Evolutionary conservation across 2,329 filamentous ascomycete species (phyloP), one percentile per base, ranked within the genome.

Genomic region (Fusarium tupiense): DNA sequence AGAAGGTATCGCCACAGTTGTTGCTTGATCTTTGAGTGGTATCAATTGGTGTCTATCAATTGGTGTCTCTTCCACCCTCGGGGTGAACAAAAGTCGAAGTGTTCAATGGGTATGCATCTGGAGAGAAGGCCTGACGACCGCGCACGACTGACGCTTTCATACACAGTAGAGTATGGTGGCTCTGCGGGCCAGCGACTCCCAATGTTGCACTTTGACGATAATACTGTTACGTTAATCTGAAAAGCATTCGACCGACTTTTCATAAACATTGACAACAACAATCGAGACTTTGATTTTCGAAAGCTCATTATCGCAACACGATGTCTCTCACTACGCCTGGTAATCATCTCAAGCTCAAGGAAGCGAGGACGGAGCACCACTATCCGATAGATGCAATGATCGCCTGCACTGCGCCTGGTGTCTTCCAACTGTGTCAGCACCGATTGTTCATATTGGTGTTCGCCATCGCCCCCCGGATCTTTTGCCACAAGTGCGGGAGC

Each of bases 1-100:
- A 98, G 84, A 96, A 94, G 83, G 86, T 97, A 77, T 93, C 93
- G 20, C 93, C 94, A 63, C 94, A 97, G 83, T 84, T 98, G 79
- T 83, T 97, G 77, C 86, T 98, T 81, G 96, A 98, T 82, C 93
- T 98, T 72, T 98, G 84, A 75, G 26, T 14, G 22, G 35, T 9
- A 38, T 29, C 31, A 26, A 29, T 29, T 14, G 10, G 33, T 33
- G 44, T 22, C 17, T 41, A 38, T 29, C 31, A 26, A 26, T 29
- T 14, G 9, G 33, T 31, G 44, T 22, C 17, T 41, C 38, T 44
- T 9, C 16, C 46, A 17, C n/a, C 46, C 37, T 35, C 20, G 13
- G 19, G 22, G 14, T 37, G 38, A 19, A 37, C 3, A 22, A 43
- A 38, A 35, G 40, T 41, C 35, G 41, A 29, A 38, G n/a, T 26